Base-by-base conservation (phyloP, 2,329 filamentous ascomycete genomes). In the Nemania diffusa region DNA sequence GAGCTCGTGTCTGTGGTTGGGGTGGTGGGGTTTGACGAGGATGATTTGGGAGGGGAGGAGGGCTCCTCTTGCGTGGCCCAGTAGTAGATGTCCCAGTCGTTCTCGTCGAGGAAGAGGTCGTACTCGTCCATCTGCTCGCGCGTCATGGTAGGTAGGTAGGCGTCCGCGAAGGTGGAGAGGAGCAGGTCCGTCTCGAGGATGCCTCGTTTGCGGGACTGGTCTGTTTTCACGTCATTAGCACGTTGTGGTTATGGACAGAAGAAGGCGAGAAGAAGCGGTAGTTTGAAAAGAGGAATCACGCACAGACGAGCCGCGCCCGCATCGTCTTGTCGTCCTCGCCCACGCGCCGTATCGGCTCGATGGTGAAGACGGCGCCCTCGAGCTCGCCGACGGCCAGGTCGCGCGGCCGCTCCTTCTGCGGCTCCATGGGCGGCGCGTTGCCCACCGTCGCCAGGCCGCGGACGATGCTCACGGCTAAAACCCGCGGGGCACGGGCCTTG, bases 1-100 rank as follows among this genome's bases (percentile, higher is more conserved):
- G 88, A 85, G n/a, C 46, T 62, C 7, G 65, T 65, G 53, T 65
- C 65, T n/a, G 72, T 69, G 64, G 75, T 60, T 62, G 68, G 62
- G 61, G 67, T 56, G 57, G 64, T 55, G 62, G 59, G 72, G 40
- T 76, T 17, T 4, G 57, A 20, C 8, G 55, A 69, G 15, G 73
- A 68, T 57, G 68, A 67, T 27, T 7, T 24, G 24, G 2, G 5
- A 15, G 65, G n/a, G 17, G 62, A 20, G 34, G 84, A 82, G 4
- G 87, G 82, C 13, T 90, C 85, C 73, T 93, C 90, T 81, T 99
- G 96, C 17, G 96, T 99, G 3, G 92, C 93, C 96, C 96, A 99
- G 86, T 99, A 99, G 85, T 99, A 99, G 69, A 99, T 97, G 79
- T 99, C 96, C 96, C 96, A 99, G 83, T 99, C 96, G 81, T 99